Conservation (phyloP, 371 early-diverging fungal genomes). For the Fennellomyces sp. region DNA sequence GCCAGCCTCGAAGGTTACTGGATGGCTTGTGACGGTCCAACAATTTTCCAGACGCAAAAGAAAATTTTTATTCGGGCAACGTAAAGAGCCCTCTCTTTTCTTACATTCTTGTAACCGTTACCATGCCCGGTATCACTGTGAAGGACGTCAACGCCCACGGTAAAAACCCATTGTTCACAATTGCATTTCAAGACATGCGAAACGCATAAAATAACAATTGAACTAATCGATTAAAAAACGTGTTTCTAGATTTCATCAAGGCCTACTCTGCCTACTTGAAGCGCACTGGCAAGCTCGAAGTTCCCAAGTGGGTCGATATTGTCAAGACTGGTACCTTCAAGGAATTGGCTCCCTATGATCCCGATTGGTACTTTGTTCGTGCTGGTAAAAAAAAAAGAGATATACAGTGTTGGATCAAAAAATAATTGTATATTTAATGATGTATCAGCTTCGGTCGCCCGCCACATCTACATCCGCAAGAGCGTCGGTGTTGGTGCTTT, state of each 20-base stretch:
- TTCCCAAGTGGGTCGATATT: slow-evolving; percentile 98
- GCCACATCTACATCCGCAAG: slow-evolving; percentile 96
- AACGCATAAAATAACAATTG: neutral
- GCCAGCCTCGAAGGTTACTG: too few relatives aligned
- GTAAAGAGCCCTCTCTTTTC: slow-evolving; percentile 7
- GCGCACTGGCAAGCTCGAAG: slow-evolving; percentile 96
- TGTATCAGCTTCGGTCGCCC: slow-evolving; percentile 89
- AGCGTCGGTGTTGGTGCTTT: slow-evolving; percentile 96
- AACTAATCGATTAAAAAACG: neutral
- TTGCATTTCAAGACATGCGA: neutral
- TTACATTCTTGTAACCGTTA: neutral
- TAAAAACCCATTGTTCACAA: slow-evolving; percentile 13
- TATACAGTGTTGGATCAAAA: neutral
- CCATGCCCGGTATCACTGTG: slow-evolving; percentile 84
- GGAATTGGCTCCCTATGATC: slow-evolving; percentile 96
- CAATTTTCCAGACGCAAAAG: too few relatives aligned
- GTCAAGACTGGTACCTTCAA: slow-evolving; percentile 97
- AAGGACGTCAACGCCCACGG: slow-evolving; percentile 96
- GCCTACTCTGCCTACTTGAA: slow-evolving; percentile 98
- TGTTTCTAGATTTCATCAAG: slow-evolving; percentile 78
- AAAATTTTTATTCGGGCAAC: too few relatives aligned
- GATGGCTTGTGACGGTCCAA: neutral
- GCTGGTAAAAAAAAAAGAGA: slow-evolving; percentile 64
- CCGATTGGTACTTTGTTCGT: slow-evolving; percentile 99
- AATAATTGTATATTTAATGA: neutral